Evolutionary conservation across 441 rosid genomes (phyloP).

Genomic region (Jatropha podagrica): DNA sequence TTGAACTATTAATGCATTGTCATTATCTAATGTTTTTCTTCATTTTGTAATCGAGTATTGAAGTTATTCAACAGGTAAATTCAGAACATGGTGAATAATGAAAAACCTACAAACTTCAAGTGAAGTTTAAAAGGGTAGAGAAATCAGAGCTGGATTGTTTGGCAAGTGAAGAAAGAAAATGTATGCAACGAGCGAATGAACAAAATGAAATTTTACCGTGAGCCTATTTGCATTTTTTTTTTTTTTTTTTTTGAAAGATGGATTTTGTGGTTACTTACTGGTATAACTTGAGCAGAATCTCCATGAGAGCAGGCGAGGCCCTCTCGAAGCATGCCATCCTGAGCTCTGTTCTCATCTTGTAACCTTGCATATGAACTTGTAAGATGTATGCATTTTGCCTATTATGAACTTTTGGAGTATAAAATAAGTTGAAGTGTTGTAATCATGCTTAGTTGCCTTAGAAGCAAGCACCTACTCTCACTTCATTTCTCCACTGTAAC

Average conservation of each 20-base stretch:
- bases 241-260: background rate
- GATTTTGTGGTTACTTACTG: slow-evolving; percentile 34
- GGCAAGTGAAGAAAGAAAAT: background rate
- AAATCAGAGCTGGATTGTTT: background rate
- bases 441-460: slow-evolving; percentile 43
- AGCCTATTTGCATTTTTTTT: too few relatives aligned
- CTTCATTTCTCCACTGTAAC: background rate
- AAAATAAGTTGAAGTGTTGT: slow-evolving; percentile 31
- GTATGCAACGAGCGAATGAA: background rate
- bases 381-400: background rate
- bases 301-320: slow-evolving; percentile 71
- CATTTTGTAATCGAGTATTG: background rate
- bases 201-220: background rate
- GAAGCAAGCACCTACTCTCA: slow-evolving; percentile 44
- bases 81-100: background rate
- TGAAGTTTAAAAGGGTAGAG: background rate
- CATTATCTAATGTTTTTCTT: background rate
- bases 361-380: background rate
- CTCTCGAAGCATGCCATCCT: slow-evolving; percentile 62
- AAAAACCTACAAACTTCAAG: background rate
- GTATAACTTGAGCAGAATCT: slow-evolving; percentile 57
- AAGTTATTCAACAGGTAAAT: background rate
- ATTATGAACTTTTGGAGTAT: slow-evolving; percentile 27
- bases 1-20: background rate
- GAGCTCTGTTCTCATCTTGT: slow-evolving; percentile 14